phyloP scores from a whole-genome alignment of 495 filamentous ascomycete species.

The Aspergillus indologenus region DNA sequence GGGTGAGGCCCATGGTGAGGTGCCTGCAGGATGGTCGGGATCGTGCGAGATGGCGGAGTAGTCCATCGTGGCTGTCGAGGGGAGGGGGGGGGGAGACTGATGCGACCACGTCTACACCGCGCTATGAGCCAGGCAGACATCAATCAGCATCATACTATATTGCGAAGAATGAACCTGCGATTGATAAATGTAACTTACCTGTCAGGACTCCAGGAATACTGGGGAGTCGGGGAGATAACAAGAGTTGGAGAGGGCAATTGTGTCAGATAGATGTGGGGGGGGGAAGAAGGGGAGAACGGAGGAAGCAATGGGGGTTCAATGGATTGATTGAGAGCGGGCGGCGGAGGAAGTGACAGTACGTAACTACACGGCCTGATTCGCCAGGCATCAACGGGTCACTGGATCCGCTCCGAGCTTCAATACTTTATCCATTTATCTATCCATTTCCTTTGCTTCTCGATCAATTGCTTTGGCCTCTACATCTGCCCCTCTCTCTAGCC shows the following conservation, averaged over 20 bases:
- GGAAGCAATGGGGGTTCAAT: slow-evolving; percentile 2
- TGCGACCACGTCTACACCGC: slow-evolving; percentile 22
- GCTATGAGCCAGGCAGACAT: slow-evolving; percentile 7
- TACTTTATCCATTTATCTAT: slow-evolving; percentile 3
- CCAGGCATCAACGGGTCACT: slow-evolving; percentile 19
- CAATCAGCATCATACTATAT: slow-evolving; percentile 8
- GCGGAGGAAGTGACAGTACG: too few species aligned
- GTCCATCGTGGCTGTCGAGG: slow-evolving; percentile 59
- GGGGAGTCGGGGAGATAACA: background rate
- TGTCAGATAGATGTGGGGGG: slow-evolving; percentile 9
- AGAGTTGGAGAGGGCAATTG: background rate
- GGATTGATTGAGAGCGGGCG: slow-evolving; percentile 8
- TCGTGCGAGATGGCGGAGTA: slow-evolving; percentile 76
- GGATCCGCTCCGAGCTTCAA: slow-evolving; percentile 4
- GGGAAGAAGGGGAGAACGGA: background rate
- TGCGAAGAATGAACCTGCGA: background rate
- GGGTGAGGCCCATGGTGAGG: slow-evolving; percentile 81
- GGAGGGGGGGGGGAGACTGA: slow-evolving; percentile 14
- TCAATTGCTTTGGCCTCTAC: background rate
- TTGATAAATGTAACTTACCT: slow-evolving; percentile 10
- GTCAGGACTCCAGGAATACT: background rate
- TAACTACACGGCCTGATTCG: slow-evolving; percentile 28
- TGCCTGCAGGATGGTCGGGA: slow-evolving; percentile 63
- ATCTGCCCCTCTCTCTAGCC: slow-evolving; percentile 11
- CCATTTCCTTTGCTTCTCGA: background rate